These are phyloP conservation scores for Afroboletus lepidellus DNA, from an alignment of 1,284 basidiomycete genomes.

Conservation along the genomic window DNA sequence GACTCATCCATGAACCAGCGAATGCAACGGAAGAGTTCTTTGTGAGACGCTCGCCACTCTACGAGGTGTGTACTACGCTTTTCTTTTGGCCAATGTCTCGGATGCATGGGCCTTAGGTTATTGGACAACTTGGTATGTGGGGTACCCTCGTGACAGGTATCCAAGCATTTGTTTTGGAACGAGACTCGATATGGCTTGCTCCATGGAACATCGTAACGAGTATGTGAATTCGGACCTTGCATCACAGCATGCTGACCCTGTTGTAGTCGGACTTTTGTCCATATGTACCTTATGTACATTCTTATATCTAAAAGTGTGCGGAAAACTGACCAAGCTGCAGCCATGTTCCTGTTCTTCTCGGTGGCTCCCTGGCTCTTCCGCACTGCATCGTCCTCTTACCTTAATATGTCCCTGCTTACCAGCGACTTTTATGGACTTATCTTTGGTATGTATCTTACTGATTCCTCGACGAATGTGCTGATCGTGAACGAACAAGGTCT, in stretches of 20 bases:
- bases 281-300: slow-evolving; percentile 59
- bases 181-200: slow-evolving; percentile 55
- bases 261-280: slow-evolving; percentile 65
- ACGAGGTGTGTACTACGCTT: slow-evolving; percentile 49
- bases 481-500: slow-evolving; percentile 44
- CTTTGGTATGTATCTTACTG: slow-evolving; percentile 53
- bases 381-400: slow-evolving; percentile 78
- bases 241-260: slow-evolving; percentile 2
- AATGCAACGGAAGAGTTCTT: slow-evolving; percentile 87
- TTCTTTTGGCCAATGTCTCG: neutral
- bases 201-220: slow-evolving; percentile 71
- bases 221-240: slow-evolving; percentile 31
- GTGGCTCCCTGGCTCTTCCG: slow-evolving; percentile 82
- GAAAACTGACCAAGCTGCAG: slow-evolving; percentile 28
- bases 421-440: slow-evolving; percentile 84
- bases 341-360: slow-evolving; percentile 79
- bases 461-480: neutral
- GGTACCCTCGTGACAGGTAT: slow-evolving; percentile 73
- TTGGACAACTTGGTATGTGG: slow-evolving; percentile 83
- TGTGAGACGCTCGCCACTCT: slow-evolving; percentile 74
- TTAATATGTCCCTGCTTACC: slow-evolving; percentile 80
- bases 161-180: slow-evolving; percentile 73
- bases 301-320: neutral
- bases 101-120: slow-evolving; percentile 44
- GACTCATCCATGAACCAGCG: slow-evolving; percentile 40